Evolutionary conservation across 2,329 filamentous ascomycete genomes (phyloP), one percentile per base, ranked within the genome.

Genomic region (Aspergillus carbonarius): DNA sequence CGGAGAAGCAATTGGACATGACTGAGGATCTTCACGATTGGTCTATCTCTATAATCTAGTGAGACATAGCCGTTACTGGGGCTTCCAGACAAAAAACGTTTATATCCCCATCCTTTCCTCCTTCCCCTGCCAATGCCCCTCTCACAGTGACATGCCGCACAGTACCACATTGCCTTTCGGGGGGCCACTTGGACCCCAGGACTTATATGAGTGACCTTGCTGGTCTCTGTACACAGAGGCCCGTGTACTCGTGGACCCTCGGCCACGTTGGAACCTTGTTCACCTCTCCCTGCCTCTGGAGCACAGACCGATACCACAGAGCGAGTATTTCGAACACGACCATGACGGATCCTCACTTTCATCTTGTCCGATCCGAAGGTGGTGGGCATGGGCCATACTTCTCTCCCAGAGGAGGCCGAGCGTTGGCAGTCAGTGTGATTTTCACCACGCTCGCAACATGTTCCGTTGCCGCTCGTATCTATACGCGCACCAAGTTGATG

Each of bases 401-500:
- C 23, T 71, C 69, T 13, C 17, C 61, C 34, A 63, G 69, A 8
- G 72, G 71, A 20, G 62, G 60, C 2, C 65, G 68, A 34, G 68
- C 61, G 7, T 50, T 75, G 47, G 61, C 63, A 13, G 59, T 69
- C 20, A 74, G 73, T 51, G 59, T 74, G 30, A 60, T 72, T 10
- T 73, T 75, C 54, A 74, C 72, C 5, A 54, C 25, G 2, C 55
- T 75, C 13, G 72, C 73, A 10, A 66, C 67, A 15, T 58, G 48
- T 35, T 70, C 74, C 39, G 72, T 75, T 13, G 57, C 50, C 6
- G 61, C 67, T 30, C 70, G 74, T 17, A 61, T 75, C 25, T 75
- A 72, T 57, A 74, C 72, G 10, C 66, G 73, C 10, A 59, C 66
- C 17, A 65, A 60, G 13, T 61, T 75, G 12, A 68, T 74, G 57